Conservation (phyloP, 2,329 filamentous ascomycete genomes). For the Ophiostoma populinum region DNA sequence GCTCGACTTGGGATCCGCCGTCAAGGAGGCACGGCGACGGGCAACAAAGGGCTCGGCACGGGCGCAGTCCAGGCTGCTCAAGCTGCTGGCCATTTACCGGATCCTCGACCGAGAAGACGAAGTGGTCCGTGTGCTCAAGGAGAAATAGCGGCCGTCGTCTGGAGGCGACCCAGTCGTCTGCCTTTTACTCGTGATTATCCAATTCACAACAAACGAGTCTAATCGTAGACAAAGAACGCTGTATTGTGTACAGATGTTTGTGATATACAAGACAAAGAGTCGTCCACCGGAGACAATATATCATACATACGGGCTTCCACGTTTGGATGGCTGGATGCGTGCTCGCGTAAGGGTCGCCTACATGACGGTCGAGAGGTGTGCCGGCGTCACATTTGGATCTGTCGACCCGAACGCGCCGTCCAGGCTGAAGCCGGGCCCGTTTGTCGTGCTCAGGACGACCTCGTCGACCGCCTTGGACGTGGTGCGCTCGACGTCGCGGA, state of each 20-base stretch:
- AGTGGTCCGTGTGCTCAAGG: conserved; percentile 31
- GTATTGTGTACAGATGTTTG: no score
- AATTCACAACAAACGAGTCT: not conserved
- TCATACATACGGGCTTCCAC: conserved; percentile 3
- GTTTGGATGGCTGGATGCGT: not conserved
- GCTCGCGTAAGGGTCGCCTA: no score
- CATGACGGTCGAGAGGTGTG: conserved; percentile 35
- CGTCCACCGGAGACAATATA: conserved; percentile 5
- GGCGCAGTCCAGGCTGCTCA: conserved; percentile 30
- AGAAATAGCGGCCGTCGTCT: conserved; percentile 3
- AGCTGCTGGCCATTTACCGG: conserved; percentile 35
- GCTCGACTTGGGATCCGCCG: conserved; percentile 34
- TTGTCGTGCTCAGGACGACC: conserved; percentile 69
- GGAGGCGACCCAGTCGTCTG: not conserved
- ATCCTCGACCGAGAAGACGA: conserved; percentile 33
- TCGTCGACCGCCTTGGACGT: conserved; percentile 56
- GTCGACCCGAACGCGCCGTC: conserved; percentile 58
- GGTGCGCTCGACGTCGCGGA: conserved; percentile 36
- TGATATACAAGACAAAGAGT: conserved; percentile 5
- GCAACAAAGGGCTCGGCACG: conserved; percentile 13
- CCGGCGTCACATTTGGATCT: conserved; percentile 36
- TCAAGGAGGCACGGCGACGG: conserved; percentile 25
- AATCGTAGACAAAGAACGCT: conserved; percentile 3
- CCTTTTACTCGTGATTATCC: not conserved
- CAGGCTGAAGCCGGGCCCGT: conserved; percentile 73